Evolutionary conservation across 2,329 filamentous ascomycete species (phyloP).

Genomic region (Penicillium olsonii): DNA sequence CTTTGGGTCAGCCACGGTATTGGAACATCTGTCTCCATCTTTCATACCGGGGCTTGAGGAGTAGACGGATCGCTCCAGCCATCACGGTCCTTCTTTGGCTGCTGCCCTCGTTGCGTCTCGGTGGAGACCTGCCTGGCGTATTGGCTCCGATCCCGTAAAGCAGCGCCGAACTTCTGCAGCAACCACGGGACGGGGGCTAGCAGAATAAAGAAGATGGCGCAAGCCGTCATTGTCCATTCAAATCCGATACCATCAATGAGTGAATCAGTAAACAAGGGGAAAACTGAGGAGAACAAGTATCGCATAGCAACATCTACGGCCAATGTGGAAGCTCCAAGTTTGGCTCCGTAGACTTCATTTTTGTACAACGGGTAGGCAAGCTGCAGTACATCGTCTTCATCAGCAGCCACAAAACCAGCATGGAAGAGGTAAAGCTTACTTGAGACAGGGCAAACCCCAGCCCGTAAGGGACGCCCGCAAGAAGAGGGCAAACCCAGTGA

Average conservation of each 20-base stretch:
- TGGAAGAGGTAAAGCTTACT: background rate
- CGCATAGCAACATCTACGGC: conserved; percentile 8
- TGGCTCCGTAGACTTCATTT: conserved; percentile 8
- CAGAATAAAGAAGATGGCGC: background rate
- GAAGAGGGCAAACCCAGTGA: conserved; percentile 3
- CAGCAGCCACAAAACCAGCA: background rate
- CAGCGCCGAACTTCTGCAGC: conserved; percentile 2
- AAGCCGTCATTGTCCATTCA: conserved; percentile 5
- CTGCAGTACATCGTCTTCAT: background rate
- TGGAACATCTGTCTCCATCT: no score
- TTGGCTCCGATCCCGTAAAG: conserved; percentile 1
- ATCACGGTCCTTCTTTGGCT: background rate
- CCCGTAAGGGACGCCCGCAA: background rate
- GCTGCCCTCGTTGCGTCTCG: background rate
- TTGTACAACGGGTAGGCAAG: conserved; percentile 9
- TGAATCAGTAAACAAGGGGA: conserved; percentile 6
- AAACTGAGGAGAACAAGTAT: conserved; percentile 7
- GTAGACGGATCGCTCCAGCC: background rate
- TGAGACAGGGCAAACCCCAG: background rate
- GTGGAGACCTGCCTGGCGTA: background rate
- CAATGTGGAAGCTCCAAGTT: conserved; percentile 8
- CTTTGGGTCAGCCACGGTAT: no score
- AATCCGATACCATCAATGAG: conserved; percentile 7
- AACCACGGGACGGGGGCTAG: conserved; percentile 3
- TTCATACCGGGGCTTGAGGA: no score